These are phyloP conservation scores for Akanthomyces muscarius DNA, from an alignment of 2,329 filamentous ascomycete genomes.

Conservation along the genomic window DNA sequence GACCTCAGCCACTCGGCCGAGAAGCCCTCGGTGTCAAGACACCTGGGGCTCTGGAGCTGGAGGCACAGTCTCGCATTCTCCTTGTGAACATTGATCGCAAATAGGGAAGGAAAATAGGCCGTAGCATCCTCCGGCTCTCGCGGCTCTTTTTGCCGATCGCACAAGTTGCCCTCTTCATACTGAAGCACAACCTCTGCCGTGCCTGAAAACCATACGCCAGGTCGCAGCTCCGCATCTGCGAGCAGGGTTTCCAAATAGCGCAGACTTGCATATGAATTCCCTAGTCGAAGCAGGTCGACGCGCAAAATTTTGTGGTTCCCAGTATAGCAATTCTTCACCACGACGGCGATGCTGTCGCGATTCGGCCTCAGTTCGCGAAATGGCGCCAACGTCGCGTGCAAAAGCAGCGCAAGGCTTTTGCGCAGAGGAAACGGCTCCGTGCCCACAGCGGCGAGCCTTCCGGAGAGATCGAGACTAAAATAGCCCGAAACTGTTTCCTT, in stretches of 20 bases:
- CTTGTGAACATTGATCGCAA: conserved; percentile 1
- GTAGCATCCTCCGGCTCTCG: neutral
- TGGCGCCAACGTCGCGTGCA: neutral
- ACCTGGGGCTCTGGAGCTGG: neutral
- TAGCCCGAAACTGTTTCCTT: neutral
- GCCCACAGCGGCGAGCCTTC: neutral
- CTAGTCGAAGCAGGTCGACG: neutral
- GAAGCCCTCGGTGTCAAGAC: neutral
- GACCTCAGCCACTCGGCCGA: neutral
- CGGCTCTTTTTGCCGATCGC: neutral
- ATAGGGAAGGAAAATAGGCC: neutral
- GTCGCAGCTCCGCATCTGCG: neutral
- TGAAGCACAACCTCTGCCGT: neutral
- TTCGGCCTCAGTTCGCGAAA: neutral
- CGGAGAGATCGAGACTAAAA: neutral
- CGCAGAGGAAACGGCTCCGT: neutral
- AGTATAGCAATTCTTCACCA: neutral
- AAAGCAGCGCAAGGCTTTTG: neutral
- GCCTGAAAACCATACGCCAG: neutral
- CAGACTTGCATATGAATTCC: neutral
- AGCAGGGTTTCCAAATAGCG: neutral
- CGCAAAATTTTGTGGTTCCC: neutral
- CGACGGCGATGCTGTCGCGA: neutral
- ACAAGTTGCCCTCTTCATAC: conserved; percentile 1
- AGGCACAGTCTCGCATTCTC: neutral